Conservation (phyloP, 2,329 filamentous ascomycete genomes). For the Fusarium ramigenum region DNA sequence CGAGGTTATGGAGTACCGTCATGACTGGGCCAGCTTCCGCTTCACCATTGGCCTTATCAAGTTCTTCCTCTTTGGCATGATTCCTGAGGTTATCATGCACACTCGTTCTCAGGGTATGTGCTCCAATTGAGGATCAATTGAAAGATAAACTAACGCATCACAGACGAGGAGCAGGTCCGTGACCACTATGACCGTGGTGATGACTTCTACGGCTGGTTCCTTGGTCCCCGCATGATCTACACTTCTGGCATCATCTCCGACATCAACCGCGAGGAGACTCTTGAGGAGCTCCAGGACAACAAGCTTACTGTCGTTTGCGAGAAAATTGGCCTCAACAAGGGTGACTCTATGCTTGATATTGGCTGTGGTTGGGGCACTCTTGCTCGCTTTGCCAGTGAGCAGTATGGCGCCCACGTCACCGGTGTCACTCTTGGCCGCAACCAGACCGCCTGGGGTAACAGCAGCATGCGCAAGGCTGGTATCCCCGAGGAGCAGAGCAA, state of each 20-base stretch:
- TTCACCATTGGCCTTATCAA: conserved; percentile 89
- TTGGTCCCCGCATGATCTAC: conserved; percentile 98
- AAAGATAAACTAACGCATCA: conserved; percentile 13
- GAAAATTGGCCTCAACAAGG: conserved; percentile 86
- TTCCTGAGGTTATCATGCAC: conserved; percentile 92
- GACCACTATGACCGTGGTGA: conserved; percentile 98
- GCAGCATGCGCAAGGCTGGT: conserved; percentile 81
- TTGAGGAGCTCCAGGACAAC: conserved; percentile 98
- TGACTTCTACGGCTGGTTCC: conserved; percentile 98
- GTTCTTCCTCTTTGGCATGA: conserved; percentile 87
- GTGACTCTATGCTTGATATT: conserved; percentile 89
- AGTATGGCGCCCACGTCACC: conserved; percentile 86
- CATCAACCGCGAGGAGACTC: conserved; percentile 83
- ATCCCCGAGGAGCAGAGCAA: conserved; percentile 88
- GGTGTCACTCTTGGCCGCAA: conserved; percentile 96
- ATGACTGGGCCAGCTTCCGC: conserved; percentile 96
- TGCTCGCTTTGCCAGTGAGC: conserved; percentile 88
- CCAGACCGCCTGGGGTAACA: conserved; percentile 97
- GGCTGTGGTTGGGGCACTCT: conserved; percentile 99
- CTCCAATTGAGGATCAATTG: background rate
- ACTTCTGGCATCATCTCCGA: conserved; percentile 95
- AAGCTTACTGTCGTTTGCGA: conserved; percentile 95
- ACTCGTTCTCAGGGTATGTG: conserved; percentile 78
- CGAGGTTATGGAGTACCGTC: conserved; percentile 90
- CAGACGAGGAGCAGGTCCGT: conserved; percentile 92